phyloP scores from a whole-genome alignment of 169 alveolate genomes.

The Plasmodium coatneyi region DNA sequence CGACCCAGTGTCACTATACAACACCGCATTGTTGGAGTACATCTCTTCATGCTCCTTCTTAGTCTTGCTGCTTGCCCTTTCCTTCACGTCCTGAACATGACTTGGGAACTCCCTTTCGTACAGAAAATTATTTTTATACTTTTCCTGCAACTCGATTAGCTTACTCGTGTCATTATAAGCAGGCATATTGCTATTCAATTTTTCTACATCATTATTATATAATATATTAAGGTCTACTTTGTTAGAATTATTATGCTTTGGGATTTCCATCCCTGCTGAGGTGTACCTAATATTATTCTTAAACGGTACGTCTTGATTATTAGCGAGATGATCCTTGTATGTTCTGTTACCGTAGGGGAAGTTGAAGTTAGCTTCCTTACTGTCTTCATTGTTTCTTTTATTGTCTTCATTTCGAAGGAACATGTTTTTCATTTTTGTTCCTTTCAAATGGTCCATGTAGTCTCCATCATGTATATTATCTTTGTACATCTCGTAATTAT shows the following conservation, averaged over 20 bases:
- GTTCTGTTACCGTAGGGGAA: constrained; percentile 43
- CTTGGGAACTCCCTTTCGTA: constrained; percentile 40
- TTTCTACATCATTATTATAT: constrained; percentile 46
- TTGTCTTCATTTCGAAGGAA: constrained; percentile 12
- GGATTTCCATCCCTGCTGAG: constrained; percentile 16
- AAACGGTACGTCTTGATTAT: constrained; percentile 3
- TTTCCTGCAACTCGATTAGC: constrained; percentile 47
- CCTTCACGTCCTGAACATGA: constrained; percentile 18
- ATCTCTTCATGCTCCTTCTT: neutral
- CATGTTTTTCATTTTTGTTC: constrained; percentile 26
- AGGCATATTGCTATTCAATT: constrained; percentile 28
- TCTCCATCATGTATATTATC: constrained; percentile 36
- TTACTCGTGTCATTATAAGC: constrained; percentile 52
- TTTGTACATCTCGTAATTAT: constrained; percentile 52
- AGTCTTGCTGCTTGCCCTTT: neutral
- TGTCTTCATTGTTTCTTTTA: constrained; percentile 16
- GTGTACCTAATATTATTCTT: constrained; percentile 56
- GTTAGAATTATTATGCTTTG: constrained; percentile 22
- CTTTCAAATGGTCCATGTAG: constrained; percentile 23
- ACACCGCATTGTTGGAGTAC: neutral
- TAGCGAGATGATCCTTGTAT: constrained; percentile 17
- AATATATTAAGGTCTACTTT: constrained; percentile 40
- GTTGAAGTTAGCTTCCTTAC: constrained; percentile 23
- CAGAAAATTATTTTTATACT: constrained; percentile 41
- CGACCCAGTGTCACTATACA: neutral